Percentiles rank a stretch among this genome's conserved stretches.
Evolutionary conservation across 2,329 filamentous ascomycete genomes (phyloP).

Genomic region (Cladophialophora exuberans): DNA sequence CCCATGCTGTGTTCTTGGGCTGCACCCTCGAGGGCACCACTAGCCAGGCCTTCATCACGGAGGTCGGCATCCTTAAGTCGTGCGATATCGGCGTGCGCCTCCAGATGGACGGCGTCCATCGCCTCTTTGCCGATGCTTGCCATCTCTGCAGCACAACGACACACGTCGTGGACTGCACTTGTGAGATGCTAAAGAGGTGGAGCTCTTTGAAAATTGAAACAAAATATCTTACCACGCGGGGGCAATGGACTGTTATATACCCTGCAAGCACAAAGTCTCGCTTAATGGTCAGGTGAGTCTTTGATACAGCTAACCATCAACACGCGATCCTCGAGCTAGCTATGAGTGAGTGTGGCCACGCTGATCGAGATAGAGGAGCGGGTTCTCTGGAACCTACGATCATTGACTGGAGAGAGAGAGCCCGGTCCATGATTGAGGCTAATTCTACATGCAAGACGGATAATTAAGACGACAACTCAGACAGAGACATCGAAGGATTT

Average conservation of each 20-base stretch:
- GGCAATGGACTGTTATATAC: too few relatives aligned
- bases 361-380: too few relatives aligned
- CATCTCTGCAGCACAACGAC: conserved; percentile 5
- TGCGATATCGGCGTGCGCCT: conserved; percentile 10
- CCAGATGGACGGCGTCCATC: conserved; percentile 6
- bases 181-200: too few relatives aligned
- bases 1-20: conserved; percentile 23
- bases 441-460: neutral
- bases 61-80: conserved; percentile 19
- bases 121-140: conserved; percentile 3
- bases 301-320: too few relatives aligned
- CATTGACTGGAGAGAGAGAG: too few relatives aligned
- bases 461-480: neutral
- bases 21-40: conserved; percentile 17
- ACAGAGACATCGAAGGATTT: neutral
- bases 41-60: conserved; percentile 15
- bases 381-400: too few relatives aligned
- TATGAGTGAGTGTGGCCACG: too few relatives aligned
- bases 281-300: too few relatives aligned
- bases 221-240: too few relatives aligned
- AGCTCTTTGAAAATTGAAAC: neutral
- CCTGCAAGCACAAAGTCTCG: too few relatives aligned
- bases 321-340: too few relatives aligned
- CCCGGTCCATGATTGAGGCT: neutral
- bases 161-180: too few relatives aligned